These are phyloP conservation scores for Cercis canadensis DNA, from an alignment of 306 rosid genomes.

Conservation along the genomic window DNA sequence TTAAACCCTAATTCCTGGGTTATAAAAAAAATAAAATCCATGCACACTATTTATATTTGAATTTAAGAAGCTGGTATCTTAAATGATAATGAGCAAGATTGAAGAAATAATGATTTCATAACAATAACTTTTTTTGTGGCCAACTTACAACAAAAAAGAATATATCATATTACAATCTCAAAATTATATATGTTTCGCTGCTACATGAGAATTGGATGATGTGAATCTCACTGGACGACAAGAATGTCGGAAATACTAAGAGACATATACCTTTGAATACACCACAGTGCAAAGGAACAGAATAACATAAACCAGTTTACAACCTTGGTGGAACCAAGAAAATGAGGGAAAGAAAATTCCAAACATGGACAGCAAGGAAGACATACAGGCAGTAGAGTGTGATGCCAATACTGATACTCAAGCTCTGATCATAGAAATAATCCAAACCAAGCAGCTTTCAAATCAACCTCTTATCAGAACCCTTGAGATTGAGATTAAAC, in stretches of 20 bases:
- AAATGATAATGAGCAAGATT: slow-evolving; percentile 2
- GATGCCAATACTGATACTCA: slow-evolving; percentile 38
- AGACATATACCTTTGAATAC: slow-evolving; percentile 51
- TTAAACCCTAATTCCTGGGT: too few relatives aligned
- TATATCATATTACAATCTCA: slow-evolving; percentile 42
- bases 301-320: slow-evolving; percentile 41
- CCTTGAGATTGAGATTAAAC: slow-evolving; percentile 82
- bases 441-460: slow-evolving; percentile 36
- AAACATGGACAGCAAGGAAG: slow-evolving; percentile 48
- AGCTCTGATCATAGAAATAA: slow-evolving; percentile 33
- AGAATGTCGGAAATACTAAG: slow-evolving; percentile 43
- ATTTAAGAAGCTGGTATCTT: too few relatives aligned
- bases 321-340: slow-evolving; percentile 50
- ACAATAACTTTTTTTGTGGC: too few relatives aligned
- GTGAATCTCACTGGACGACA: slow-evolving; percentile 33
- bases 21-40: too few relatives aligned
- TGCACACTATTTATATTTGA: too few relatives aligned
- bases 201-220: slow-evolving; percentile 40
- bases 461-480: slow-evolving; percentile 64
- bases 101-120: slow-evolving; percentile 5
- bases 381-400: slow-evolving; percentile 40
- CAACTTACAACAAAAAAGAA: slow-evolving; percentile 41
- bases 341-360: slow-evolving; percentile 37
- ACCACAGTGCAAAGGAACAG: slow-evolving; percentile 49
- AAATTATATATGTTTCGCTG: slow-evolving; percentile 41